Conservation (phyloP, 2,329 filamentous ascomycete species). For the Venturia nashicola region DNA sequence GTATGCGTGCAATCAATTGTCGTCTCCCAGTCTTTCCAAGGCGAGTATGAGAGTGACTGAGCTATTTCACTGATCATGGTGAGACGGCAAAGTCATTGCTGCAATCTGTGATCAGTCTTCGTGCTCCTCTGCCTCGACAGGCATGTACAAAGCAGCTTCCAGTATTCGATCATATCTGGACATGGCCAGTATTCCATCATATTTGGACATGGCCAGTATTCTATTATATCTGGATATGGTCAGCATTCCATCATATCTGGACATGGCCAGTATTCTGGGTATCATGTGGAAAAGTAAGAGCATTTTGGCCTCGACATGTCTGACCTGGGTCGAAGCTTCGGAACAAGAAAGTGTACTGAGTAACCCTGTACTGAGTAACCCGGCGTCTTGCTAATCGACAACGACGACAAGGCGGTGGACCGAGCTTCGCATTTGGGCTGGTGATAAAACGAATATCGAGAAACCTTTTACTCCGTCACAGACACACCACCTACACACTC, state of each 20-base stretch:
- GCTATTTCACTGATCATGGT: background rate
- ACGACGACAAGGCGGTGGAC: background rate
- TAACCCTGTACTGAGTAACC: background rate
- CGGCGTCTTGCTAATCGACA: background rate
- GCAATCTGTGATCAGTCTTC: background rate
- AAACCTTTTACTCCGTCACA: background rate
- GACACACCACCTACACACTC: background rate
- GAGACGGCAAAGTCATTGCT: background rate
- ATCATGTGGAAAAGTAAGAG: background rate
- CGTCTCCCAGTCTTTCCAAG: background rate
- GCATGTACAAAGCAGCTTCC: background rate
- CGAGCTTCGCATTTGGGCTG: background rate
- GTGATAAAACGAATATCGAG: background rate
- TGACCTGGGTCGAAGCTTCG: background rate
- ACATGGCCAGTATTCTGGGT: background rate
- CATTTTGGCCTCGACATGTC: background rate
- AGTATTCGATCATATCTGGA: background rate
- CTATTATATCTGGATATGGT: background rate
- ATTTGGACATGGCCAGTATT: background rate
- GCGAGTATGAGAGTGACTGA: background rate
- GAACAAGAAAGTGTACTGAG: background rate
- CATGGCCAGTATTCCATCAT: background rate
- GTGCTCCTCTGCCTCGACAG: background rate
- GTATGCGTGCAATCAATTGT: background rate
- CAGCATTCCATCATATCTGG: background rate